Evolutionary conservation across 2,329 filamentous ascomycete species (phyloP).

Genomic region (Madurella mycetomatis): DNA sequence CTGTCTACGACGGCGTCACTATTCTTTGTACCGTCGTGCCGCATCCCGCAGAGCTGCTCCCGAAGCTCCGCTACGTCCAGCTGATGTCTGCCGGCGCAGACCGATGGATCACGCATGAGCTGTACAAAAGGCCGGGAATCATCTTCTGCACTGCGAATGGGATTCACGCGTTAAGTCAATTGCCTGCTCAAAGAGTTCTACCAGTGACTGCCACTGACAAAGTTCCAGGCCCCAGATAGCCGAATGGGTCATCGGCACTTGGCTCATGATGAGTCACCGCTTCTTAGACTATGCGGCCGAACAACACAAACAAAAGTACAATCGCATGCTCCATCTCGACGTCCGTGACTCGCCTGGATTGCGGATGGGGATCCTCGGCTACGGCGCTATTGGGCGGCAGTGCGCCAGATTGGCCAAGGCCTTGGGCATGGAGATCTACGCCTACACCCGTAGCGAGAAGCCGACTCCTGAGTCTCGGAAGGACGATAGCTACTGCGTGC

Average conservation of each 20-base stretch:
- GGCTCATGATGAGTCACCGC: slow-evolving; percentile 27
- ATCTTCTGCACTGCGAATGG: slow-evolving; percentile 40
- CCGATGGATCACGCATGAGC: slow-evolving; percentile 34
- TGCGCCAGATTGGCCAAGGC: slow-evolving; percentile 47
- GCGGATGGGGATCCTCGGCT: slow-evolving; percentile 41
- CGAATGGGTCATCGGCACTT: slow-evolving; percentile 31
- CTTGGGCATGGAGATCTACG: slow-evolving; percentile 63
- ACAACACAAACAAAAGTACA: slow-evolving; percentile 18
- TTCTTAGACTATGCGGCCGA: slow-evolving; percentile 22
- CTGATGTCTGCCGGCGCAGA: slow-evolving; percentile 42
- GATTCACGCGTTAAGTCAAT: slow-evolving; percentile 36
- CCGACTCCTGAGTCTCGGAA: slow-evolving; percentile 53
- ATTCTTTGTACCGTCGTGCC: slow-evolving; percentile 34
- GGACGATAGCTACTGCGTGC: slow-evolving; percentile 59
- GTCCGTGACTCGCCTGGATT: slow-evolving; percentile 32
- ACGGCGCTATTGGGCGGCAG: slow-evolving; percentile 44
- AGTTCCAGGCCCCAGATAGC: slow-evolving; percentile 30
- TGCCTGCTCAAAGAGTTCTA: background rate
- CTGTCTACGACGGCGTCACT: slow-evolving; percentile 39
- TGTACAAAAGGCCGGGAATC: slow-evolving; percentile 34
- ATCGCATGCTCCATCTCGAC: background rate
- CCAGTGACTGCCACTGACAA: background rate
- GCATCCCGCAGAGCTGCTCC: slow-evolving; percentile 30
- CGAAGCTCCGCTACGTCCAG: slow-evolving; percentile 42
- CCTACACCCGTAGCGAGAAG: slow-evolving; percentile 60